Evolutionary conservation across 1,284 basidiomycete genomes (phyloP).

Genomic region (Sporisorium reilianum): DNA sequence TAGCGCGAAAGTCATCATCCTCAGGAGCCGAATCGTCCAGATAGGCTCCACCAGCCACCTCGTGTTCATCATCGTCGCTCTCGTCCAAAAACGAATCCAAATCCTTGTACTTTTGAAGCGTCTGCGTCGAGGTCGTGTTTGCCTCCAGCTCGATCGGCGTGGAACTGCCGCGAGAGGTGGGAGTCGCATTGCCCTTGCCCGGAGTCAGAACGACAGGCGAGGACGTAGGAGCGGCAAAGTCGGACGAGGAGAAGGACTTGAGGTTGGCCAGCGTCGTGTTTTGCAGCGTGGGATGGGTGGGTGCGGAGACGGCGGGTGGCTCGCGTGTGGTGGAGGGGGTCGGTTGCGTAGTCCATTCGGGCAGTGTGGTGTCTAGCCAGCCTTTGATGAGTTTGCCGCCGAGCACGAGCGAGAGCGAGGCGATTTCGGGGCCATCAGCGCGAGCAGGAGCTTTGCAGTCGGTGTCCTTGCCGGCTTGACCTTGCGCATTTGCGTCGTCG

Average conservation of each 20-base stretch:
- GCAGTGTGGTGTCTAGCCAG: slow-evolving; percentile 45
- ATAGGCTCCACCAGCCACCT: slow-evolving; percentile 14
- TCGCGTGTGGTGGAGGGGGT: slow-evolving; percentile 36
- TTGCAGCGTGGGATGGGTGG: slow-evolving; percentile 17
- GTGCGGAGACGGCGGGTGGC: slow-evolving; percentile 21
- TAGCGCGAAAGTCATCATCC: slow-evolving; percentile 48
- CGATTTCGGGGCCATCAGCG: slow-evolving; percentile 21
- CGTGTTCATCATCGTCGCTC: slow-evolving; percentile 54
- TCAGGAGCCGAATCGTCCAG: slow-evolving; percentile 56
- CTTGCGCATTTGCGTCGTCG: no score
- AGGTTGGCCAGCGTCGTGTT: slow-evolving; percentile 32
- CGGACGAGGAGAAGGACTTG: slow-evolving; percentile 43
- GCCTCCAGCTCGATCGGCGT: slow-evolving; percentile 45
- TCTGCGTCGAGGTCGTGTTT: slow-evolving; percentile 10
- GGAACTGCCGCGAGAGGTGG: slow-evolving; percentile 11
- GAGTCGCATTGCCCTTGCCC: slow-evolving; percentile 10
- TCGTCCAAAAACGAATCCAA: slow-evolving; percentile 64
- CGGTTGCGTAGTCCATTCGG: slow-evolving; percentile 29
- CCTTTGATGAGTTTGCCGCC: slow-evolving; percentile 52
- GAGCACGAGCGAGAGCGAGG: slow-evolving; percentile 39
- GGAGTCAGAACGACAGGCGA: slow-evolving; percentile 28
- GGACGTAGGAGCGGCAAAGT: slow-evolving; percentile 18
- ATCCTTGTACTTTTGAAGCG: slow-evolving; percentile 55
- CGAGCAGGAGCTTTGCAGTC: background rate
- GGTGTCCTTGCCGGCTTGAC: background rate